phyloP scores from a whole-genome alignment of 306 rosid genomes.

The Vigna trinervia region DNA sequence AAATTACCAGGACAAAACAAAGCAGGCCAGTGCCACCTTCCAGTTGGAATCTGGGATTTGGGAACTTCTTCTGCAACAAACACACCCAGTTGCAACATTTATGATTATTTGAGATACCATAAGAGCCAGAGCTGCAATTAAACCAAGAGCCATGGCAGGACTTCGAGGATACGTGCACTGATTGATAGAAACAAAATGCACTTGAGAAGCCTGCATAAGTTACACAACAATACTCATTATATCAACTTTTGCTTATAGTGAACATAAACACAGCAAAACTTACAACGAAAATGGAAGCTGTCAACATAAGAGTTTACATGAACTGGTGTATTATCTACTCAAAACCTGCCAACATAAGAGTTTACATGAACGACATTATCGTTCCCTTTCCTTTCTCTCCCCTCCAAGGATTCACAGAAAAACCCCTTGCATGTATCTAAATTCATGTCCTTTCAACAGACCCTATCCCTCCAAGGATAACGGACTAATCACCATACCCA shows the following conservation, averaged over 20 bases:
- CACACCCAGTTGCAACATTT: slow-evolving; percentile 75
- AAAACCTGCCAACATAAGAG: neutral
- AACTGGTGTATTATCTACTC: neutral
- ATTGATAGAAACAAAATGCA: slow-evolving; percentile 40
- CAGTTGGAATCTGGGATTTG: slow-evolving; percentile 63
- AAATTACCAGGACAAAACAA: slow-evolving; percentile 80
- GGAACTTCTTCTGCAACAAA: slow-evolving; percentile 72
- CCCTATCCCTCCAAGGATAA: slow-evolving; percentile 15
- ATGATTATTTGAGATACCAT: slow-evolving; percentile 67
- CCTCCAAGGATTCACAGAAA: slow-evolving; percentile 4
- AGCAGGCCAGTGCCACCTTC: slow-evolving; percentile 72
- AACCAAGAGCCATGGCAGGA: slow-evolving; percentile 89
- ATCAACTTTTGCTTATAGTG: slow-evolving; percentile 13
- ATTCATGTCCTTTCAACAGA: neutral
- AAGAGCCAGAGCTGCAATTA: slow-evolving; percentile 77
- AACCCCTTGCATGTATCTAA: slow-evolving; percentile 7
- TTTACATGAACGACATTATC: neutral
- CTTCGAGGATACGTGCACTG: slow-evolving; percentile 76
- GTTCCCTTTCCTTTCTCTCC: neutral
- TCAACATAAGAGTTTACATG: neutral
- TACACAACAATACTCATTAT: slow-evolving; percentile 19
- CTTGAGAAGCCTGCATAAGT: slow-evolving; percentile 67
- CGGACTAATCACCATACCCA: neutral
- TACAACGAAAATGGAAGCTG: slow-evolving; percentile 3
- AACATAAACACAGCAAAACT: slow-evolving; percentile 10